Percentiles rank a stretch among this genome's conserved stretches.
Evolutionary conservation across 2,329 filamentous ascomycete species (phyloP).

Genomic region (Scedosporium dehoogii): DNA sequence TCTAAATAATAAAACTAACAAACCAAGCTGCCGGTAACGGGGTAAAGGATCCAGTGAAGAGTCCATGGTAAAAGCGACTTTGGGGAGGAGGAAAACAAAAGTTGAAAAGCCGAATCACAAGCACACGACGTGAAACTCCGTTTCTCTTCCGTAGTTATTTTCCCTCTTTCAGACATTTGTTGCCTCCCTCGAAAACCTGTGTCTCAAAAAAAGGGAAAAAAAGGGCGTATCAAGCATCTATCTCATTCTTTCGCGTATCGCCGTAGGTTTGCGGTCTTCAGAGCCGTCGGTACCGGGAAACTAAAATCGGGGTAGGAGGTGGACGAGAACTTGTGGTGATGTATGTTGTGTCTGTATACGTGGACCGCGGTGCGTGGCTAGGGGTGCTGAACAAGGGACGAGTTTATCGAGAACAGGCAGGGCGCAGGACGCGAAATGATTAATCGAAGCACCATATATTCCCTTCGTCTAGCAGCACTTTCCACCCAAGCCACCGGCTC

Average conservation of each 20-base stretch:
- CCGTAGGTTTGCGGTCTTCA: background rate
- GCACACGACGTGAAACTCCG: background rate
- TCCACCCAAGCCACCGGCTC: slow-evolving; percentile 43
- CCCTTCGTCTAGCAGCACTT: slow-evolving; percentile 62
- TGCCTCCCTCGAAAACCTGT: background rate
- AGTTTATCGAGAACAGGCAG: background rate
- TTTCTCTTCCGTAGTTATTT: background rate
- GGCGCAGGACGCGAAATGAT: background rate
- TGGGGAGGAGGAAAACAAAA: background rate
- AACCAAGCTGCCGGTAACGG: background rate
- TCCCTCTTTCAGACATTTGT: background rate
- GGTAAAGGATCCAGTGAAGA: slow-evolving; percentile 2
- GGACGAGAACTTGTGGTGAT: background rate
- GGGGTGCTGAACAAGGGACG: background rate
- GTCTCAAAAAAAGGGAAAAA: background rate
- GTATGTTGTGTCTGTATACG: background rate
- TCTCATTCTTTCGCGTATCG: background rate
- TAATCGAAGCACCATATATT: background rate
- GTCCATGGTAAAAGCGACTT: background rate
- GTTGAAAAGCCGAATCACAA: background rate
- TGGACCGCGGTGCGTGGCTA: background rate
- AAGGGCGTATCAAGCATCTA: background rate
- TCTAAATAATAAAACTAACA: slow-evolving; percentile 5
- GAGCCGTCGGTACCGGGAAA: no score
- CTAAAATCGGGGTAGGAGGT: background rate